phyloP scores from a whole-genome alignment of 768 basidiomycete species.

The Naganishia antarctica region DNA sequence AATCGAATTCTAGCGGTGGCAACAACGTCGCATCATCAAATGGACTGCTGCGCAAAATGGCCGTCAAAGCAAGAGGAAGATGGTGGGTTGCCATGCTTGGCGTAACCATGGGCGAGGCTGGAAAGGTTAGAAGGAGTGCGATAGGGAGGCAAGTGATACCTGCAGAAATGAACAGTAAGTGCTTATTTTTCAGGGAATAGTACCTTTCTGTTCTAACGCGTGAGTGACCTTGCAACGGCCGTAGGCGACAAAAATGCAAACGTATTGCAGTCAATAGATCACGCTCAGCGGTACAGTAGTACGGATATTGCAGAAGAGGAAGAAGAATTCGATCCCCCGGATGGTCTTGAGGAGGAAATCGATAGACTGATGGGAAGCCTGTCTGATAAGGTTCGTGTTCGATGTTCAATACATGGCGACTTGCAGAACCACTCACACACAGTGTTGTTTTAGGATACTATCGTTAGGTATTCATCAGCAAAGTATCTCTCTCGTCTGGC shows the following conservation, averaged over 20 bases:
- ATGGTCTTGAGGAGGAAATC: constrained; percentile 68
- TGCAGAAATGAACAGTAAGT: neutral
- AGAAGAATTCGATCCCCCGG: constrained; percentile 61
- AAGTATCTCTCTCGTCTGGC: constrained; percentile 84
- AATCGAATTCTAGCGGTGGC: neutral
- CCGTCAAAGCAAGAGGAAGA: constrained; percentile 44
- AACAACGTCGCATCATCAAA: neutral
- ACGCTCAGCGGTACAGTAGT: constrained; percentile 5
- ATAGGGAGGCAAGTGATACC: neutral
- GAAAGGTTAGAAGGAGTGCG: constrained; percentile 1
- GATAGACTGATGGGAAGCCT: constrained; percentile 67
- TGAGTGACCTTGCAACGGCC: neutral
- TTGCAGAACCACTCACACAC: no score
- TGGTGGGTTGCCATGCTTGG: constrained; percentile 44
- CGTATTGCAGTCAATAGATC: constrained; percentile 46
- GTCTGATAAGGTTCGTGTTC: constrained; percentile 73
- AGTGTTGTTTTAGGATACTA: constrained; percentile 64
- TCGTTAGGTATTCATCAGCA: constrained; percentile 89
- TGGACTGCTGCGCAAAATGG: constrained; percentile 39
- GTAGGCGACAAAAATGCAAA: neutral
- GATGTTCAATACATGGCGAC: no score
- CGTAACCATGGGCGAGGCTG: constrained; percentile 7
- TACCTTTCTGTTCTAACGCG: no score
- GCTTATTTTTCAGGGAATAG: constrained; percentile 54
- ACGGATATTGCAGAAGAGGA: constrained; percentile 25